Percentiles rank a stretch among this genome's conserved stretches.
Evolutionary conservation across 306 rosid genomes (phyloP).

Genomic region (Cucumis melo): DNA sequence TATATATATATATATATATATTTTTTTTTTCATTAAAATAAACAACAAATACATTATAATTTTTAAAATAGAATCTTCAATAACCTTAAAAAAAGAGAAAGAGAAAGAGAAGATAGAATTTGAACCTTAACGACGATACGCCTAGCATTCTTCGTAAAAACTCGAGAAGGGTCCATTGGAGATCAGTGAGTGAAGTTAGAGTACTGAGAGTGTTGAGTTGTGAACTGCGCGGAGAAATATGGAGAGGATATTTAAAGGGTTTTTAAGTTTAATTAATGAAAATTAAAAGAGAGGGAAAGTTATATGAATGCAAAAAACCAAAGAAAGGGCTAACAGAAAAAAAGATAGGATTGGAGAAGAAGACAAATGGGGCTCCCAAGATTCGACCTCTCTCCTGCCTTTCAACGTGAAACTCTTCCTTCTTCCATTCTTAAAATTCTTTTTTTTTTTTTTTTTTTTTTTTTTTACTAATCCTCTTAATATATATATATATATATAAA

Average conservation of each 20-base stretch:
- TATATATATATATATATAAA: too few relatives aligned
- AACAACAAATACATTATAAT: background rate
- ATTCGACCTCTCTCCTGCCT: background rate
- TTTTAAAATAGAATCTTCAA: background rate
- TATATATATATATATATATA: too few relatives aligned
- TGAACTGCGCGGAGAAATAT: background rate
- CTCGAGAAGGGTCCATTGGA: slow-evolving; percentile 43
- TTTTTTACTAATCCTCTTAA: too few relatives aligned
- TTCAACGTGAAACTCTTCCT: background rate
- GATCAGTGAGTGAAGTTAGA: background rate
- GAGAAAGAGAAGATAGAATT: too few relatives aligned
- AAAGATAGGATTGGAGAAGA: background rate
- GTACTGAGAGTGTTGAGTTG: background rate
- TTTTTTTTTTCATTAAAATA: too few relatives aligned
- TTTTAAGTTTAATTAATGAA: too few relatives aligned
- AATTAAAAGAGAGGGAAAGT: background rate
- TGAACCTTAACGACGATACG: slow-evolving; percentile 8
- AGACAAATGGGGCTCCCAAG: background rate
- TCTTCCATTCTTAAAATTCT: background rate
- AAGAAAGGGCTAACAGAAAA: too few relatives aligned
- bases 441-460: too few relatives aligned
- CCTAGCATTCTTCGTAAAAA: slow-evolving; percentile 15
- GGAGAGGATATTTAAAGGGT: background rate
- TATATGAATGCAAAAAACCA: background rate
- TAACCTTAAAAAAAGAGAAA: background rate